These are phyloP conservation scores for Saussurea involucrata DNA, from an alignment of 129 eudicot genomes.

Conservation along the genomic window DNA sequence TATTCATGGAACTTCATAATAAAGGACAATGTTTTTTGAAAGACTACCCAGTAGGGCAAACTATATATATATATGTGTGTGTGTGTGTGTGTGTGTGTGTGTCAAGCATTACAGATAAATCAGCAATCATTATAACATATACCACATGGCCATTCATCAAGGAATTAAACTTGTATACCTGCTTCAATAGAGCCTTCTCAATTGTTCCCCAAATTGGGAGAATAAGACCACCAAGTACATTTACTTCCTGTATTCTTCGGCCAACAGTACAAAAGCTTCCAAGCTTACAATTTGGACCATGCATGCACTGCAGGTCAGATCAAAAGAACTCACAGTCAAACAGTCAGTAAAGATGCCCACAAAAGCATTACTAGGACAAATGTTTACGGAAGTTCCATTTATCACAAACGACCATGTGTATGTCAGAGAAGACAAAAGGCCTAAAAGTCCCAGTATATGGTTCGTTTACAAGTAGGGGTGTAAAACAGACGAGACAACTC, in stretches of 20 bases:
- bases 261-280: conserved; percentile 92
- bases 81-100: no score
- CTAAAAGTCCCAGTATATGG: not conserved
- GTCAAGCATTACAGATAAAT: not conserved
- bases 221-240: conserved; percentile 94
- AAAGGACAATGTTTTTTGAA: not conserved
- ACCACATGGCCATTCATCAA: not conserved
- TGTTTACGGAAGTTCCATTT: not conserved
- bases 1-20: not conserved
- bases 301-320: conserved; percentile 78
- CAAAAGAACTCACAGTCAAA: not conserved
- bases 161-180: conserved; percentile 34
- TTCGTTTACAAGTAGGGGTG: not conserved
- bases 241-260: conserved; percentile 87
- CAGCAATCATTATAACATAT: not conserved
- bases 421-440: not conserved
- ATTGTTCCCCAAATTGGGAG: conserved; percentile 96
- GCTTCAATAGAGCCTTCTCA: conserved; percentile 90
- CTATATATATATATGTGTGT: no score
- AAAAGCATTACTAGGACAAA: not conserved
- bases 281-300: conserved; percentile 90
- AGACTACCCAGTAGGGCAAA: not conserved
- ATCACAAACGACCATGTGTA: not conserved
- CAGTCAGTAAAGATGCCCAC: conserved; percentile 5
- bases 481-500: no score